A percentile compares a stretch with the other conserved stretches of the same genome.
phyloP scores from a whole-genome alignment of 2,329 filamentous ascomycete species.

The Gaeumannomyces sp. region DNA sequence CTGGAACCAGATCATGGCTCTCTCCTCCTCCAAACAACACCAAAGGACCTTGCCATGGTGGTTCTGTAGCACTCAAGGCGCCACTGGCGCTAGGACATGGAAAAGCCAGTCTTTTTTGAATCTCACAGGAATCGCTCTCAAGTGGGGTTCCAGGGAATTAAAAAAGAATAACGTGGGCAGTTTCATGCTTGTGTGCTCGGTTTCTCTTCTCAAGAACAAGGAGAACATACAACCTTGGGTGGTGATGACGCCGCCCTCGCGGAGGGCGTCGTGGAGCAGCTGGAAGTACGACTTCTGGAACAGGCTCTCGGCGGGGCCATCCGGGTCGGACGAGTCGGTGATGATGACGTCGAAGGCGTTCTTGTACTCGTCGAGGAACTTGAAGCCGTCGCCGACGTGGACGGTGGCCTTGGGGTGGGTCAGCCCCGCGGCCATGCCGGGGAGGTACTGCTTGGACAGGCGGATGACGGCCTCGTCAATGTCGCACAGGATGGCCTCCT shows the following conservation, averaged over 20 bases:
- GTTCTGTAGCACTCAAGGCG: too few species aligned
- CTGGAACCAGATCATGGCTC: too few species aligned
- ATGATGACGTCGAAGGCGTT: slow-evolving; percentile 99
- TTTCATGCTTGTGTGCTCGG: not conserved
- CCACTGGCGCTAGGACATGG: too few species aligned
- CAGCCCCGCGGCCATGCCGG: slow-evolving; percentile 88
- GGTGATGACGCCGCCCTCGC: slow-evolving; percentile 95
- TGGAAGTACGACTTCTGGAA: slow-evolving; percentile 99
- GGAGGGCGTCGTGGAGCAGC: slow-evolving; percentile 81
- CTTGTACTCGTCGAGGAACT: slow-evolving; percentile 95
- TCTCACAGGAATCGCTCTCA: too few species aligned
- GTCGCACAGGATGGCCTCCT: slow-evolving; percentile 95
- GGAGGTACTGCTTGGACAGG: slow-evolving; percentile 96
- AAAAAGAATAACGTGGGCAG: too few species aligned
- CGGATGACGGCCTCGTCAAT: slow-evolving; percentile 99
- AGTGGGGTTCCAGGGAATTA: too few species aligned
- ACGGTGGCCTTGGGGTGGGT: slow-evolving; percentile 89
- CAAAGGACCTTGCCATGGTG: too few species aligned
- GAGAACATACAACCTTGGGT: slow-evolving; percentile 99
- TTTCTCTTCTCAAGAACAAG: slow-evolving; percentile 32
- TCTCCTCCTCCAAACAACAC: too few species aligned
- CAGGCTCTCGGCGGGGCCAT: slow-evolving; percentile 89
- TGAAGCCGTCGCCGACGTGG: slow-evolving; percentile 95
- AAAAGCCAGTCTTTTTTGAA: too few species aligned
- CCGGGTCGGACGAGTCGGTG: slow-evolving; percentile 95